Base-by-base conservation (phyloP, 768 basidiomycete species). In the Hirschioporus abietinus region DNA sequence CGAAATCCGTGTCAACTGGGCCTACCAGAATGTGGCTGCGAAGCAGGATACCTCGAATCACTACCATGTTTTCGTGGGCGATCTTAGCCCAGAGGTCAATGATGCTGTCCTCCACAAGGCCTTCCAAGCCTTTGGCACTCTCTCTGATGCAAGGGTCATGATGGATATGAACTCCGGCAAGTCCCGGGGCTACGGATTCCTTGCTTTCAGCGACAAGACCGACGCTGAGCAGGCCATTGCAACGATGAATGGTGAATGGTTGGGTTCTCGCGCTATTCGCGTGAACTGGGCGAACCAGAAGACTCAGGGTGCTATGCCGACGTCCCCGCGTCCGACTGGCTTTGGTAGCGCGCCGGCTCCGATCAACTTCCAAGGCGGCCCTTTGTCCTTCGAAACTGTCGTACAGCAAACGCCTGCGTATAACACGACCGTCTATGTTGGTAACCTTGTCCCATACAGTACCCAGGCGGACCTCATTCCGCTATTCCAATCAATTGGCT, bases 201-300 rank as follows among this genome's bases (percentile, higher is more conserved):
- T 99, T 70, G 96, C 96, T 1, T 99, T 98, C 86, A 87, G 96
- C 73, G 97, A 99, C 83, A 96, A 96, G 80, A 94, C 96, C 64
- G 97, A 99, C 73, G 97, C 97, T 35, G 97, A 99, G 77, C 97
- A 99, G 78, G 97, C 97, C 58, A 99, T 99, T 76, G 92, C 93
- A 35, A 96, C 96, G 68, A 99, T 99, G 97, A 99, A 99, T 75
- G 97, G 97, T 66, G 96, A 99, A 83, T 99, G 95, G 95, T 85
- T 99, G 42, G 97, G 97, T 63, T 95, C 95, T 34, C 88, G 97
- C 68, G 97, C 97, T 68, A 99, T 99, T 74, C 90, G 97, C 71
- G 96, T 99, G 78, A 99, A 99, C 81, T 99, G 96, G 96, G 97
- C 97, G 65, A 99, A 99, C 81, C 96, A 99, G 80, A 98, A 99